Evolutionary conservation across 768 basidiomycete species (phyloP), one percentile per base, ranked within the genome.

Genomic region (Termitomyces eurrhizus): DNA sequence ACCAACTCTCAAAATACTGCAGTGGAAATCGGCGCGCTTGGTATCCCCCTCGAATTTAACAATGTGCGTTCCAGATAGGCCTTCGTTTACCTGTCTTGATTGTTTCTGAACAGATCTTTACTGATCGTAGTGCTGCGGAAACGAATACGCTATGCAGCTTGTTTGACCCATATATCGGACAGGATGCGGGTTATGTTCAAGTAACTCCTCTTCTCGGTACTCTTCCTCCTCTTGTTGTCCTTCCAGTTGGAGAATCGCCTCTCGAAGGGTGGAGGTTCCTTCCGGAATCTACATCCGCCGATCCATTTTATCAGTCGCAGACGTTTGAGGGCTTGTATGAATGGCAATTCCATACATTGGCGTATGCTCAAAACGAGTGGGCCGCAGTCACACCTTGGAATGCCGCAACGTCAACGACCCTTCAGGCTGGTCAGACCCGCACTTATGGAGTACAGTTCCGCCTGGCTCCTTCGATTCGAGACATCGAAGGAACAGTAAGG

Each of bases 181-280:
- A 81, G 61, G 83, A 64, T 64, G 83, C 81, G 16, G 83, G 82
- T 13, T 84, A 78, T 64, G 81, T 81, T 6, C 78, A 79, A 68
- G 75, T 77, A 0, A 81, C 82, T 0, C 83, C 83, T 21, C 73
- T 85, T 8, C 75, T 85, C 7, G 83, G 83, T 1, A 83, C 82
- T 1, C 74, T 82, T 29, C 79, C 79, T 0, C 81, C 83, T 0
- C 74, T 85, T 12, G 73, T 83, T 18, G 81, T 84, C 4, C 65
- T 77, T 7, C 82, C 82, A 0, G 77, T 75, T 24, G 76, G 73
- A 0, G 69, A 73, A 48, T 78, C 78, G 8, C 83, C 83, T n/a
- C 69, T 85, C 21, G 83, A 85, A 68, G 83, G 83, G 29, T 85
- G 83, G 83, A 73, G 83, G 36, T 84, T 83, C 67, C 77, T 85